Percentiles rank a stretch among this genome's conserved stretches.
These are phyloP conservation scores for Kandelia obovata DNA, from an alignment of 345 rosid genomes.

Conservation along the genomic window DNA sequence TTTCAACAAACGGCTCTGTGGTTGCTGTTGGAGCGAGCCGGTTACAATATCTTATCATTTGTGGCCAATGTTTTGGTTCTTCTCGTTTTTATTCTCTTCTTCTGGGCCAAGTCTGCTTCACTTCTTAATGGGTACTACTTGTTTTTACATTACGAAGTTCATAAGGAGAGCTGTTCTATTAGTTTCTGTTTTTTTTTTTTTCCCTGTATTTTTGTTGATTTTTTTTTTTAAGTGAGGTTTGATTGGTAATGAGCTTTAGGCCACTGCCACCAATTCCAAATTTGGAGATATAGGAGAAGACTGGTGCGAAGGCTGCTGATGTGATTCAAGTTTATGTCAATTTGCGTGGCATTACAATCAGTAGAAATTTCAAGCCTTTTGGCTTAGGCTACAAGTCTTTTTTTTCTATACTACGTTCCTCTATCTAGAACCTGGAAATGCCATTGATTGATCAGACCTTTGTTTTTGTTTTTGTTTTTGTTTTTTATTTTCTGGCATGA, in stretches of 20 bases:
- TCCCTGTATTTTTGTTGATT: not conserved
- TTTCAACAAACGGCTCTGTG: slow-evolving; percentile 54
- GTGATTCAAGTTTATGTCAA: slow-evolving; percentile 48
- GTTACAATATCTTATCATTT: slow-evolving; percentile 70
- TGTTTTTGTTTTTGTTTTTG: not conserved
- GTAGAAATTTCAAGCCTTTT: slow-evolving; percentile 54
- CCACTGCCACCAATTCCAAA: slow-evolving; percentile 90
- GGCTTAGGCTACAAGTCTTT: slow-evolving; percentile 44
- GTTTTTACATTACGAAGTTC: too few relatives aligned
- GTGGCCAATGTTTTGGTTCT: slow-evolving; percentile 69
- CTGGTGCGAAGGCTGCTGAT: slow-evolving; percentile 46
- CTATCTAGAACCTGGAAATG: not conserved
- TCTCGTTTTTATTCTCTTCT: slow-evolving; percentile 68
- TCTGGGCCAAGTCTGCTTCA: slow-evolving; percentile 95
- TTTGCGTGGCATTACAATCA: slow-evolving; percentile 63
- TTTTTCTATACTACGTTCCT: not conserved
- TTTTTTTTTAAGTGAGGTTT: not conserved
- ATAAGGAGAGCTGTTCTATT: not conserved
- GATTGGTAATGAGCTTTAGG: slow-evolving; percentile 34
- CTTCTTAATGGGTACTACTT: slow-evolving; percentile 69
- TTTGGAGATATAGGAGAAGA: slow-evolving; percentile 74
- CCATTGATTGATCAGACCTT: not conserved
- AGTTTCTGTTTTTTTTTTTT: not conserved
- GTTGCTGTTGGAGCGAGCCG: slow-evolving; percentile 70
- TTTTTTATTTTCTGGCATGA: slow-evolving; percentile 39